A percentile compares a stretch with the other conserved stretches of the same genome.
phyloP scores from a whole-genome alignment of 2,329 filamentous ascomycete species.

The Talaromyces marneffei region DNA sequence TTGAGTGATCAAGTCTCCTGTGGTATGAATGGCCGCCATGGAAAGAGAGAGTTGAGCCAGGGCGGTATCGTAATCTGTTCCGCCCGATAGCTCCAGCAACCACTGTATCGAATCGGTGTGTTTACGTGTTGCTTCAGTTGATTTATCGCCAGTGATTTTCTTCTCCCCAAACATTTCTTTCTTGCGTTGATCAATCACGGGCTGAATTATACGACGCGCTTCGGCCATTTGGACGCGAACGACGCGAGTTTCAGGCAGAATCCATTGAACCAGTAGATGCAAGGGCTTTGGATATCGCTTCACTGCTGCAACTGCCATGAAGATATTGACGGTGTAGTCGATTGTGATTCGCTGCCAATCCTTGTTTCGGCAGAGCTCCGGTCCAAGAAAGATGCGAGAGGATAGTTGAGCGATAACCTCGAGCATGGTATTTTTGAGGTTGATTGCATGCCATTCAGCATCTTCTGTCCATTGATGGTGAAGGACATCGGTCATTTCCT shows the following conservation, averaged over 20 bases:
- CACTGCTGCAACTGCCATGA: constrained; percentile 27
- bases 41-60: constrained; percentile 17
- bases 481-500: constrained; percentile 6
- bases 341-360: constrained; percentile 15
- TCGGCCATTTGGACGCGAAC: constrained; percentile 32
- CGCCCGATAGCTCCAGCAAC: constrained; percentile 15
- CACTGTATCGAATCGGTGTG: constrained; percentile 18
- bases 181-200: constrained; percentile 14
- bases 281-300: constrained; percentile 34
- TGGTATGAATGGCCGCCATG: constrained; percentile 17
- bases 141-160: not conserved
- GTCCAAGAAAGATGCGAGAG: constrained; percentile 16
- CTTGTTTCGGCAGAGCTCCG: constrained; percentile 15
- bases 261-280: constrained; percentile 35
- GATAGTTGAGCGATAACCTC: constrained; percentile 15
- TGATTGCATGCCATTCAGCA: constrained; percentile 12
- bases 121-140: not conserved
- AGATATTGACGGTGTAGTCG: constrained; percentile 14
- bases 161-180: not conserved
- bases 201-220: constrained; percentile 28
- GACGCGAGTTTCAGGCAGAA: constrained; percentile 34
- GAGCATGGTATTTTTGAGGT: constrained; percentile 10
- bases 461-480: constrained; percentile 9
- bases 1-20: constrained; percentile 12
- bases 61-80: constrained; percentile 15